Conservation (phyloP, 2,329 filamentous ascomycete species). For the Trichoderma aggressivum region DNA sequence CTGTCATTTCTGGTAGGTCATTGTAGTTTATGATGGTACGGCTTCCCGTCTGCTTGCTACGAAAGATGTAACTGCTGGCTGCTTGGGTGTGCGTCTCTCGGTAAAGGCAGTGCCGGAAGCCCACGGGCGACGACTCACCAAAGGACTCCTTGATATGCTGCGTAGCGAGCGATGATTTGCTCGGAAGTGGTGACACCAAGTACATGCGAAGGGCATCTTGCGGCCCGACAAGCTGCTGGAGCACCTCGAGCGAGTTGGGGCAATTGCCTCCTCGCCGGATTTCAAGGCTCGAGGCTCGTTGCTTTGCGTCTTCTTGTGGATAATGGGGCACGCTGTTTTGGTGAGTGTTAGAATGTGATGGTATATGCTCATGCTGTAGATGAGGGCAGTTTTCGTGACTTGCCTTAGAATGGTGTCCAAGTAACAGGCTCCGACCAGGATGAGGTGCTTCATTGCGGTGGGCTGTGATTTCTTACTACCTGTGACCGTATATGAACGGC, state of each 20-base stretch:
- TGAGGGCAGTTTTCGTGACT: constrained; percentile 24
- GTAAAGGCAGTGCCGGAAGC: constrained; percentile 57
- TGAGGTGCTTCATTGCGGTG: constrained; percentile 50
- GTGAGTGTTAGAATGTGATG: constrained; percentile 8
- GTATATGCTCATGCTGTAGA: background rate
- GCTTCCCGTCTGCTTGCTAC: constrained; percentile 55
- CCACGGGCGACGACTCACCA: constrained; percentile 39
- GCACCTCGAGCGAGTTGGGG: constrained; percentile 67
- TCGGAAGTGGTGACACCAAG: constrained; percentile 54
- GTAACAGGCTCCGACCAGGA: constrained; percentile 66
- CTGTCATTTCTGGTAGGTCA: constrained; percentile 64
- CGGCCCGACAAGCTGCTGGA: constrained; percentile 57
- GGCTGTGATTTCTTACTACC: background rate
- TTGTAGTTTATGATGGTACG: constrained; percentile 71
- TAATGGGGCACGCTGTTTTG: constrained; percentile 58
- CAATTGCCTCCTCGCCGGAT: constrained; percentile 70
- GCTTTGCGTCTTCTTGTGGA: constrained; percentile 68
- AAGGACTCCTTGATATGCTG: constrained; percentile 54
- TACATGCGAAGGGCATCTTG: constrained; percentile 33
- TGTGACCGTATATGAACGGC: background rate
- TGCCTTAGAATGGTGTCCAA: constrained; percentile 67
- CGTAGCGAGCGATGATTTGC: constrained; percentile 47
- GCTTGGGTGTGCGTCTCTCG: constrained; percentile 52
- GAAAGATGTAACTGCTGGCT: constrained; percentile 67
- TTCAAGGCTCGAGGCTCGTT: constrained; percentile 58